Percentiles rank a stretch among this genome's conserved stretches.
Conservation (phyloP, 805 yeast genomes). For the Hanseniaspora vineae region DNA sequence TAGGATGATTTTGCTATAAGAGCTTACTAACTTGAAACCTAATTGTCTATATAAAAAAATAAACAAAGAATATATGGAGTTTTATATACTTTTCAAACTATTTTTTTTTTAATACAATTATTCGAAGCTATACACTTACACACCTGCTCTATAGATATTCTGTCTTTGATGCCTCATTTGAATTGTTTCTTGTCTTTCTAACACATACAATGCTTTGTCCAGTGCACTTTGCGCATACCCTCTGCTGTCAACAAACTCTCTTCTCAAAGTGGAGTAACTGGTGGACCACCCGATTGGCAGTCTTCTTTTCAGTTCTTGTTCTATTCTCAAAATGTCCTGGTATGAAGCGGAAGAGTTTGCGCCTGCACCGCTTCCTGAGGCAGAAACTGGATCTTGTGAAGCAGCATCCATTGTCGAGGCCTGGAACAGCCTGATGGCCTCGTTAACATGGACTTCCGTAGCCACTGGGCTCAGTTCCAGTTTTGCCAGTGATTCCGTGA, state of each 20-base stretch:
- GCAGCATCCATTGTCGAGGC: slow-evolving; percentile 98
- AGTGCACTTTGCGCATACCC: slow-evolving; percentile 56
- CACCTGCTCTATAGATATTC: slow-evolving; percentile 64
- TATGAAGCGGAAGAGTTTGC: slow-evolving; percentile 45
- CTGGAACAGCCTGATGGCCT: slow-evolving; percentile 84
- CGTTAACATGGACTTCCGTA: slow-evolving; percentile 80
- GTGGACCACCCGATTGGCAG: slow-evolving; percentile 96
- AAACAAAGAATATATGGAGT: too few species aligned
- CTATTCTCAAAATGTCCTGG: slow-evolving; percentile 66
- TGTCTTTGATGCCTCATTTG: slow-evolving; percentile 81
- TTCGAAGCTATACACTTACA: slow-evolving; percentile 11
- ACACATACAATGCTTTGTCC: slow-evolving; percentile 66
- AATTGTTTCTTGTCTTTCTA: slow-evolving; percentile 81
- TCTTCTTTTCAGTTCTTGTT: slow-evolving; percentile 75
- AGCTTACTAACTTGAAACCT: too few species aligned
- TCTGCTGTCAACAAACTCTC: slow-evolving; percentile 64
- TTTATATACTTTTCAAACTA: too few species aligned
- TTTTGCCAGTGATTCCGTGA: slow-evolving; percentile 88
- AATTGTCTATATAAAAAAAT: too few species aligned
- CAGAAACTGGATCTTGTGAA: slow-evolving; percentile 24
- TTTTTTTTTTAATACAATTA: too few species aligned
- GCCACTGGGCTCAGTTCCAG: slow-evolving; percentile 74
- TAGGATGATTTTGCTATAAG: too few species aligned
- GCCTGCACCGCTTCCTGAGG: slow-evolving; percentile 40
- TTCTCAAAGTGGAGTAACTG: slow-evolving; percentile 65